Percentiles rank a stretch among this genome's conserved stretches.
phyloP scores from a whole-genome alignment of 1,139 yeast genomes.

The Protomyces inouyei region DNA sequence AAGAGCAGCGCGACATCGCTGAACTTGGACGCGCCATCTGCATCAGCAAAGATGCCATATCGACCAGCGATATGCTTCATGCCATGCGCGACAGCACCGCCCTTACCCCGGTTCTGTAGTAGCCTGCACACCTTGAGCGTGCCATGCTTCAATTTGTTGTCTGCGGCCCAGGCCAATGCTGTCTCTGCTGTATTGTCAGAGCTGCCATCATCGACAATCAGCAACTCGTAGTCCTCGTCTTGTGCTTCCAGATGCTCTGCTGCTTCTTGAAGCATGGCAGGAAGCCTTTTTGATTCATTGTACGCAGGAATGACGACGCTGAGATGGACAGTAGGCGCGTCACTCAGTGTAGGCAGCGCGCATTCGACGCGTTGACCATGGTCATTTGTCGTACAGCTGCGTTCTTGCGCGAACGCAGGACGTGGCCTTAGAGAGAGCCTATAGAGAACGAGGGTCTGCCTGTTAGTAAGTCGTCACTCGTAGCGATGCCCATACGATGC shows the following conservation, averaged over 20 bases:
- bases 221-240: constrained; percentile 55
- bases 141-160: constrained; percentile 52
- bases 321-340: constrained; percentile 43
- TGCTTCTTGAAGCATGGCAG: constrained; percentile 72
- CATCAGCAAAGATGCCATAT: constrained; percentile 84
- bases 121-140: constrained; percentile 64
- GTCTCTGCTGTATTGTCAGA: constrained; percentile 69
- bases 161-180: constrained; percentile 61
- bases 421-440: constrained; percentile 32
- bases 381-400: constrained; percentile 20
- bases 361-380: constrained; percentile 10
- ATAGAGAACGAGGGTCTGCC: background rate
- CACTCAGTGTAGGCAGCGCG: constrained; percentile 18
- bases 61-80: constrained; percentile 69
- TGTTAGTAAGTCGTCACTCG: background rate
- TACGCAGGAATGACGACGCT: constrained; percentile 87
- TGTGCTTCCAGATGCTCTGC: constrained; percentile 49
- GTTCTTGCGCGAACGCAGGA: constrained; percentile 27
- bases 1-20: constrained; percentile 59
- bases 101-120: constrained; percentile 80
- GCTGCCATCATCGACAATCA: constrained; percentile 90
- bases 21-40: constrained; percentile 92
- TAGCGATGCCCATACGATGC: background rate
- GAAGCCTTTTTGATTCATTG: constrained; percentile 73
- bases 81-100: constrained; percentile 97